Evolutionary conservation across 306 rosid genomes (phyloP).

Genomic region (Notholithocarpus densiflorus): DNA sequence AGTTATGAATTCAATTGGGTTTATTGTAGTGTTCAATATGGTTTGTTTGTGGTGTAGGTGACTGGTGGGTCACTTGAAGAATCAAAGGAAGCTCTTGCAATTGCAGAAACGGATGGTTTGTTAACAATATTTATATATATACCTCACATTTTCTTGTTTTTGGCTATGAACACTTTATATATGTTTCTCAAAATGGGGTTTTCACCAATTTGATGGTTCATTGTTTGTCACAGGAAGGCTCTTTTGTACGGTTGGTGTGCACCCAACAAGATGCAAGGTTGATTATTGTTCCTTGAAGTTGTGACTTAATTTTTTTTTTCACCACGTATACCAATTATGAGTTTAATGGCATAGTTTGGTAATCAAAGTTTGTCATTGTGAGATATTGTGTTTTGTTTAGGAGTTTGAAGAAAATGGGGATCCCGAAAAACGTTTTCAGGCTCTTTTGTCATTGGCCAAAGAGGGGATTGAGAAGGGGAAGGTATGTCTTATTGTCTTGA

Average conservation of each 20-base stretch:
- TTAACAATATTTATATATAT: background rate
- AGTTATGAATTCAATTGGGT: background rate
- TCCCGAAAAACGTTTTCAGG: slow-evolving; percentile 88
- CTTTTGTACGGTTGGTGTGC: slow-evolving; percentile 95
- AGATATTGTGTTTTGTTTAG: slow-evolving; percentile 39
- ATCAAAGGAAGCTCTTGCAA: slow-evolving; percentile 82
- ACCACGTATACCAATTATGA: no score
- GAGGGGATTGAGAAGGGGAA: slow-evolving; percentile 95
- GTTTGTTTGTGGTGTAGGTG: slow-evolving; percentile 54
- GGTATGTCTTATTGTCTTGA: slow-evolving; percentile 35
- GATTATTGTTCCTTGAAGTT: slow-evolving; percentile 16
- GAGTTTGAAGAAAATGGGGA: slow-evolving; percentile 90
- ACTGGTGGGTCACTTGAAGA: slow-evolving; percentile 97
- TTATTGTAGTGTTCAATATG: background rate
- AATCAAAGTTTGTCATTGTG: slow-evolving; percentile 29
- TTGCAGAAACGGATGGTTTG: slow-evolving; percentile 90
- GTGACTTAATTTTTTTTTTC: background rate
- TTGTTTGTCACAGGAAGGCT: slow-evolving; percentile 62
- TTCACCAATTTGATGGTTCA: slow-evolving; percentile 22
- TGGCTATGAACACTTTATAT: background rate
- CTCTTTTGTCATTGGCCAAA: slow-evolving; percentile 73
- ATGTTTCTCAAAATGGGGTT: slow-evolving; percentile 4
- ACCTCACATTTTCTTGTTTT: background rate
- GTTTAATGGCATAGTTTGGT: slow-evolving; percentile 1
- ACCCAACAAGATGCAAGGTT: slow-evolving; percentile 98